These are phyloP conservation scores for Emmonsiellopsis sp. DNA, from an alignment of 2,329 filamentous ascomycete genomes.

Conservation along the genomic window DNA sequence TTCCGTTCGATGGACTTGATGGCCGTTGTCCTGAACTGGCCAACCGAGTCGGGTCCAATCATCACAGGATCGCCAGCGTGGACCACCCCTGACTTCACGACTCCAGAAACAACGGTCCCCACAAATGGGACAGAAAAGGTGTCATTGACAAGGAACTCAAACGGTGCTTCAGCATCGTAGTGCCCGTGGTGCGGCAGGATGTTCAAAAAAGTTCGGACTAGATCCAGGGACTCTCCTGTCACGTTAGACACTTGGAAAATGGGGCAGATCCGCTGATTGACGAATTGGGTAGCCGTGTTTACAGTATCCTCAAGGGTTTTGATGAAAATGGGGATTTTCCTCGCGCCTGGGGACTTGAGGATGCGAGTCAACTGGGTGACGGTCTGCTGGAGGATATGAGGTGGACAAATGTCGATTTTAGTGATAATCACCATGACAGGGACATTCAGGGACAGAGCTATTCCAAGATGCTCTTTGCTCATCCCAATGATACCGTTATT, in stretches of 20 bases:
- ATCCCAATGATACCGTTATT: constrained; percentile 97
- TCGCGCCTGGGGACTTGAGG: constrained; percentile 82
- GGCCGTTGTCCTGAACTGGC: constrained; percentile 77
- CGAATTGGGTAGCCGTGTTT: constrained; percentile 91
- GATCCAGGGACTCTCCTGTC: constrained; percentile 79
- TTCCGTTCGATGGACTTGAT: constrained; percentile 93
- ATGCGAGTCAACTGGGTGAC: constrained; percentile 87
- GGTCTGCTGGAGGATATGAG: constrained; percentile 89
- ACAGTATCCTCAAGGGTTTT: constrained; percentile 85
- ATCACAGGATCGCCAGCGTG: constrained; percentile 86
- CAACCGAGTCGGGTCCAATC: constrained; percentile 81
- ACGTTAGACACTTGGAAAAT: constrained; percentile 98
- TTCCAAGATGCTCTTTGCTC: constrained; percentile 96
- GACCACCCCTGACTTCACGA: constrained; percentile 78
- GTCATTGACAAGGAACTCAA: constrained; percentile 94
- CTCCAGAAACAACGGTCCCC: constrained; percentile 89
- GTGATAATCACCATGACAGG: constrained; percentile 97
- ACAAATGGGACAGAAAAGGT: constrained; percentile 97
- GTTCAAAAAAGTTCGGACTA: constrained; percentile 88
- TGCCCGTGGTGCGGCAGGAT: constrained; percentile 91
- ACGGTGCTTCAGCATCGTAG: constrained; percentile 77
- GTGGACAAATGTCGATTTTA: constrained; percentile 97
- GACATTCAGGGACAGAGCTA: constrained; percentile 87
- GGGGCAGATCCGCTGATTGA: constrained; percentile 89
- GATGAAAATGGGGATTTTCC: constrained; percentile 94